Base-by-base conservation (phyloP, 1,284 basidiomycete species). In the Sphaerobolus stellatus region DNA sequence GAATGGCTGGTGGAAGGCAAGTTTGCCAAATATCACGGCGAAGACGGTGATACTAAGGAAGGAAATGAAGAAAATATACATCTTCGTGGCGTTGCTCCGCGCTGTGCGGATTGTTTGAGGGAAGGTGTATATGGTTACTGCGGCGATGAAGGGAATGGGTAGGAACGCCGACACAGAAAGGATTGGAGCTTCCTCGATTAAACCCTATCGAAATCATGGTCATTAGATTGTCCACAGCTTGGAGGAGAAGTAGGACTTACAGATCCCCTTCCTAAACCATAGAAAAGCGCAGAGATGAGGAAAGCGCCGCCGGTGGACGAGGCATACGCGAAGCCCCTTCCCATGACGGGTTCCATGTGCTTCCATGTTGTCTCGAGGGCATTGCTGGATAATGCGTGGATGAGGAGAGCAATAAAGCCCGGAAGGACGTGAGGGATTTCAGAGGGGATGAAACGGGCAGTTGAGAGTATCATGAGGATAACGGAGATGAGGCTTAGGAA, bases 381-480 rank as follows among this genome's bases (percentile, higher is more conserved):
- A 57, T 71, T 78, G 1, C 85, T 82, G 4, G 80, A 72, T 20
- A 85, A 59, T 2, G 80, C 81, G 63, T 89, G 78, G 2, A 85
- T 59, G 8, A 78, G 53, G 5, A 90, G 65, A 2, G 85, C 87
- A 5, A 76, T 78, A 68, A 90, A 88, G 16, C 83, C 85, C 5
- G 83, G 84, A 27, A 82, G 52, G 41, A 75, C 72, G 29, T 69
- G 69, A 63, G 71, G 74, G 40, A 82, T 64, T n/a, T n/a, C n/a
- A n/a, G n/a, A n/a, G n/a, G 46, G 73, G 75, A 16, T 68, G 65
- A 3, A 74, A 66, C 8, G 66, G n/a, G 79, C 71, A 63, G 88
- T 86, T 20, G 78, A 78, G 14, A 79, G 62, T 52, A 85, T 67
- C 20, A 80, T 79, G 27, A 84, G 11, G 28, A 43, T 3, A 27